phyloP scores from a whole-genome alignment of 768 basidiomycete species.

The Leccinellum rugosiceps region DNA sequence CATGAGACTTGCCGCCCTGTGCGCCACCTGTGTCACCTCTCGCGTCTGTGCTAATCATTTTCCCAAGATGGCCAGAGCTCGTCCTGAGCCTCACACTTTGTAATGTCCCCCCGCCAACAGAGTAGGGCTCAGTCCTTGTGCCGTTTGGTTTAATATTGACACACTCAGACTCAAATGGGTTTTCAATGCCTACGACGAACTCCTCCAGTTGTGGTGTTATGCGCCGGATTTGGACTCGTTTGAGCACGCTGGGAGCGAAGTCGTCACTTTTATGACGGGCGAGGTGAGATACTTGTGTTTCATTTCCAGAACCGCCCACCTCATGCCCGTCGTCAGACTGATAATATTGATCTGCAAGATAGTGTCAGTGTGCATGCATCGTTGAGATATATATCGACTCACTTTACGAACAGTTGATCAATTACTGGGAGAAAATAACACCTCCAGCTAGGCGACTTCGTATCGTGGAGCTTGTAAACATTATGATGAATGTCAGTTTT shows the following conservation, averaged over 20 bases:
- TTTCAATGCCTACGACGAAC: slow-evolving; percentile 60
- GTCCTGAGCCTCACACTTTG: slow-evolving; percentile 65
- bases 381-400: slow-evolving; percentile 1
- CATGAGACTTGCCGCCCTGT: slow-evolving; percentile 65
- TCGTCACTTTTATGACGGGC: slow-evolving; percentile 52
- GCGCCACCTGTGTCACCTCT: slow-evolving; percentile 27
- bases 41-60: slow-evolving; percentile 5
- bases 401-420: slow-evolving; percentile 49
- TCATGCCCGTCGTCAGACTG: slow-evolving; percentile 8
- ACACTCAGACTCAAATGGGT: slow-evolving; percentile 51
- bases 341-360: slow-evolving; percentile 56
- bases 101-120: slow-evolving; percentile 63
- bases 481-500: slow-evolving; percentile 57
- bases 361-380: slow-evolving; percentile 43
- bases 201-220: slow-evolving; percentile 59
- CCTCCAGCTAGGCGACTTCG: slow-evolving; percentile 55
- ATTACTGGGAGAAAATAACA: slow-evolving; percentile 56
- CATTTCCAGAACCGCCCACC: background rate
- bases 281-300: slow-evolving; percentile 40
- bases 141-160: slow-evolving; percentile 1
- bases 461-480: slow-evolving; percentile 49
- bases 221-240: slow-evolving; percentile 64
- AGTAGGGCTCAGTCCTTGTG: slow-evolving; percentile 42
- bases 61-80: slow-evolving; percentile 66
- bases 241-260: slow-evolving; percentile 63